Base-by-base conservation (phyloP, 2,329 filamentous ascomycete genomes). In the Arthrobotrys musiformis region DNA sequence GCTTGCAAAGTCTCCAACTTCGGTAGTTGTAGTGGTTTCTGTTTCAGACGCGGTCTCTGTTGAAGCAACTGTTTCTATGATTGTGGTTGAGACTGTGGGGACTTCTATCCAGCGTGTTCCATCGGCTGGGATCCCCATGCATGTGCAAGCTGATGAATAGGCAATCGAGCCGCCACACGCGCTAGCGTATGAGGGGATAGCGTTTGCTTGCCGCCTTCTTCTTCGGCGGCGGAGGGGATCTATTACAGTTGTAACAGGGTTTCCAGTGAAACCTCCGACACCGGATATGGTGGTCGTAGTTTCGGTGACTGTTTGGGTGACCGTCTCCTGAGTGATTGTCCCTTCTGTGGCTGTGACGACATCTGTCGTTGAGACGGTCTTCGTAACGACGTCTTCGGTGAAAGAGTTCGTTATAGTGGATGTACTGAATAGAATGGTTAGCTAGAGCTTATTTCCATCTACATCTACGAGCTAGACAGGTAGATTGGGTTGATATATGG, bases 131-230 rank as follows among this genome's bases (percentile, higher is more conserved):
- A 81, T 56, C 15, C 80, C 81, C 17, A 80, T 44, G 64, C 81
- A 82, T 11, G 73, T 79, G 50, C 81, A 82, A 8, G 79, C 81
- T 50, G 79, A 81, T 3, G 68, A 79, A 60, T 81, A 82, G 11
- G 60, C 77, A 19, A 54, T 50, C 1, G 56, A 37, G 61, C 70
- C 77, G 2, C 58, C 60, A 54, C 81, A 82, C 19, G 67, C 52
- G 7, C 54, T 72, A 2, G 81, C 81, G 73, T 82, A 82, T 6
- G 61, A 35, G 5, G 81, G 81, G 58, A 81, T 75, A 13, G 42
- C 24, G 22, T 2, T n/a, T 2, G 19, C 33, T 24, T 72, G 68
- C 4, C 68, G 58, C 54, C 64, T 48, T 64, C 13, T 50, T 28
- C 17, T 9, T 1, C 46, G 46, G 7, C 46, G 35, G 35, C 35